These are phyloP conservation scores for Linnemannia hyalina DNA, from an alignment of 192 early-diverging fungal species.

Conservation along the genomic window DNA sequence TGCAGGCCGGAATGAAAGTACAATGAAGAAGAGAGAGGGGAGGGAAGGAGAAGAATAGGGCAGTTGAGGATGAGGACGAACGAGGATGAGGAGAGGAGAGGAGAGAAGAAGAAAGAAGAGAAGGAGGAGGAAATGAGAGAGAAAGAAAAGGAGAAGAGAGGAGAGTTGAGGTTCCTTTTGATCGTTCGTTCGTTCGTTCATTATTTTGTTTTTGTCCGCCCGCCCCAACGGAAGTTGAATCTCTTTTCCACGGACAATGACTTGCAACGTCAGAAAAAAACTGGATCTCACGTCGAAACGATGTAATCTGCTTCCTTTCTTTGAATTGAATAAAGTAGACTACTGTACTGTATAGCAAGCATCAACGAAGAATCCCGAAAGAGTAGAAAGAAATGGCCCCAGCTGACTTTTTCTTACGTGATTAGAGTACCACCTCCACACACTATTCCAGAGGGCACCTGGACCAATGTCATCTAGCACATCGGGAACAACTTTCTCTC, in stretches of 20 bases:
- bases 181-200: too few relatives aligned
- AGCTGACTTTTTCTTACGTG: not conserved
- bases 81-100: not conserved
- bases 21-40: not conserved
- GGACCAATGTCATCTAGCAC: not conserved
- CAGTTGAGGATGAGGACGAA: constrained; percentile 23
- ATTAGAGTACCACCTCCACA: not conserved
- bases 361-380: not conserved
- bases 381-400: not conserved
- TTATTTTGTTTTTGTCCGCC: not conserved
- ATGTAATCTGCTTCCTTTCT: not conserved
- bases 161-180: not conserved
- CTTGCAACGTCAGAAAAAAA: not conserved
- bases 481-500: not conserved
- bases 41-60: constrained; percentile 2
- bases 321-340: not conserved
- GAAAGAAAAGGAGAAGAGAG: not conserved
- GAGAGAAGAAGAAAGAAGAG: not conserved
- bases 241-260: constrained; percentile 2
- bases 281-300: constrained; percentile 3
- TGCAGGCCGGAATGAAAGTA: not conserved
- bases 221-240: constrained; percentile 46
- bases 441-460: not conserved
- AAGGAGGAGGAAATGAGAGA: not conserved
- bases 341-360: too few relatives aligned